phyloP scores from a whole-genome alignment of 345 rosid genomes.

The Hypericum androsaemum region DNA sequence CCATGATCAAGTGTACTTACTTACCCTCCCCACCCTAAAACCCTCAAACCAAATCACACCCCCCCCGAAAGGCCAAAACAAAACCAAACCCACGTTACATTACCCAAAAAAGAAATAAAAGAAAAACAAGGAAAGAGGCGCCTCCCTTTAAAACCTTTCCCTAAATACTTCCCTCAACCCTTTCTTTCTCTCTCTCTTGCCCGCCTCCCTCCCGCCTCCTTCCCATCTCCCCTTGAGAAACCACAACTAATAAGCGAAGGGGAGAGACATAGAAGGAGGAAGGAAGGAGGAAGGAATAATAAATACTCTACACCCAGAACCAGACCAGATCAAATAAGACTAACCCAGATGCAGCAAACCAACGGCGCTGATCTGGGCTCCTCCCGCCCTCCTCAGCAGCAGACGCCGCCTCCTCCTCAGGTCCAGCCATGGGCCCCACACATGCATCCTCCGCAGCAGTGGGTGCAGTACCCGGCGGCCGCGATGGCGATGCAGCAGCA shows the following conservation, averaged over 20 bases:
- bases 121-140: neutral
- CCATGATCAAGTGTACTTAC: too few species aligned
- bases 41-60: too few species aligned
- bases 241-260: neutral
- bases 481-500: conserved; percentile 91
- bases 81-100: too few species aligned
- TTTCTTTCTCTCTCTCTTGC: neutral
- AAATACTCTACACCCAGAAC: neutral
- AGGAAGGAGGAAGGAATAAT: conserved; percentile 1
- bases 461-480: conserved; percentile 83
- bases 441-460: conserved; percentile 40
- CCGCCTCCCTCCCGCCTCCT: neutral
- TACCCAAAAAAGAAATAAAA: too few species aligned
- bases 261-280: neutral
- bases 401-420: conserved; percentile 14
- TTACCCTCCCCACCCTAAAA: too few species aligned
- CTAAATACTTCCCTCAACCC: neutral
- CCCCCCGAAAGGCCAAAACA: too few species aligned
- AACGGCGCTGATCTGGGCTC: conserved; percentile 46
- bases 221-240: neutral
- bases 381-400: conserved; percentile 17
- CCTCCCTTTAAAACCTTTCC: conserved; percentile 1
- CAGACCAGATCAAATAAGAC: neutral
- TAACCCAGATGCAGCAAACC: conserved; percentile 20
- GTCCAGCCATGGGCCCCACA: conserved; percentile 11